Conservation (phyloP, 441 rosid species). For the Geranium incanum region DNA sequence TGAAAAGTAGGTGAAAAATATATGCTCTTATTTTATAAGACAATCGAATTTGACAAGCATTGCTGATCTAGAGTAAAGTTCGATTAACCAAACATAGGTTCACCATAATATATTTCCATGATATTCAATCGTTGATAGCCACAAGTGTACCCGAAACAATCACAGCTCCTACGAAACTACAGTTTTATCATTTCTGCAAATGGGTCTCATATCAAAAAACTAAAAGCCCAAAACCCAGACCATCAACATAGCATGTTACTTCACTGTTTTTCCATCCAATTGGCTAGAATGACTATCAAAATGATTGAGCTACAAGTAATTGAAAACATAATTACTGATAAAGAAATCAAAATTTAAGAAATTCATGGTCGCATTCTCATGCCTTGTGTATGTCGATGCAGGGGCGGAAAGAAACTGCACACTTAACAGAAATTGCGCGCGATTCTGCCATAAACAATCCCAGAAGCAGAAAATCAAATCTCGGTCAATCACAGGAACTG, state of each 20-base stretch:
- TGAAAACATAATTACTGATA: conserved; percentile 8
- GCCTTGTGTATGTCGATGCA: conserved; percentile 94
- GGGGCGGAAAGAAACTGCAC: conserved; percentile 75
- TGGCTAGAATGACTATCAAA: neutral
- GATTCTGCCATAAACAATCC: neutral
- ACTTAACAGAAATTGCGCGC: conserved; percentile 27
- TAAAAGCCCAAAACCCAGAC: neutral
- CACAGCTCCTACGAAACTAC: neutral
- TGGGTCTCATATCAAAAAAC: neutral
- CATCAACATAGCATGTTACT: conserved; percentile 1
- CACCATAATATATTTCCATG: neutral
- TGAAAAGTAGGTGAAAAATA: neutral
- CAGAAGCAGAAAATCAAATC: neutral
- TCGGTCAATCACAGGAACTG: neutral
- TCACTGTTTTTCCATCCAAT: neutral
- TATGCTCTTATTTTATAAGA: neutral
- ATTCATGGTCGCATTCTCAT: conserved; percentile 9
- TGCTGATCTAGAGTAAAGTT: neutral
- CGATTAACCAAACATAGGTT: neutral
- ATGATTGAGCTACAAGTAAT: neutral
- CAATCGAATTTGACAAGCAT: neutral
- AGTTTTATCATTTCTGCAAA: neutral
- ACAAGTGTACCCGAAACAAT: neutral
- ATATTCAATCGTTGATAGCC: neutral
- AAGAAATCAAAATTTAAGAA: neutral